Conservation (phyloP, 208 protist genomes). For the Leishmania martiniquensis region DNA sequence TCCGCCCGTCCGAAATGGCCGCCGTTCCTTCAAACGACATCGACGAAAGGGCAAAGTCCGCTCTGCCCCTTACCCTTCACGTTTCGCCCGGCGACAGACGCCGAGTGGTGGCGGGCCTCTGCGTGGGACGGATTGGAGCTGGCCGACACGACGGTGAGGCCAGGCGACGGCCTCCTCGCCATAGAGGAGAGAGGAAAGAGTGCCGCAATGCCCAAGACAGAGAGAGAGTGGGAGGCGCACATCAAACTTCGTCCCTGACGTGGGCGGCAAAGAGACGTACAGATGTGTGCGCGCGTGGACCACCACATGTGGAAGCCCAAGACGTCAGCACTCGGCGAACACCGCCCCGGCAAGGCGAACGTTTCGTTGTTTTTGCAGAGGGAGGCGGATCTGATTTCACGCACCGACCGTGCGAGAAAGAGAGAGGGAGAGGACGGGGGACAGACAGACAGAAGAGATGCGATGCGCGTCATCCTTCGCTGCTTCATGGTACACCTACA, state of each 20-base stretch:
- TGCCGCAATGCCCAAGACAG: too few relatives aligned
- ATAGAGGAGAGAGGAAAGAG: too few relatives aligned
- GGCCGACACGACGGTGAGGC: not conserved
- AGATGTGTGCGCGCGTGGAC: not conserved
- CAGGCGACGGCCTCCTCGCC: not conserved
- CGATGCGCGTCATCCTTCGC: not conserved
- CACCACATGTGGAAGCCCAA: not conserved
- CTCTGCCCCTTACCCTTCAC: not conserved
- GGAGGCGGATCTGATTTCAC: not conserved
- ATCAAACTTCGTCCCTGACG: not conserved
- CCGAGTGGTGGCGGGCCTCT: too few relatives aligned
- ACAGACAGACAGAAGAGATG: not conserved
- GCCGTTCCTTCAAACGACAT: not conserved
- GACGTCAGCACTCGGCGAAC: not conserved
- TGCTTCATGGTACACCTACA: not conserved
- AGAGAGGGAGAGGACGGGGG: too few relatives aligned
- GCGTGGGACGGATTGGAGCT: not conserved
- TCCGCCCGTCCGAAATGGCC: not conserved
- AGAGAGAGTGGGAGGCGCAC: not conserved
- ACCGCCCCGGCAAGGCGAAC: not conserved
- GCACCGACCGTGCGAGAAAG: not conserved
- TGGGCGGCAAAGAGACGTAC: not conserved
- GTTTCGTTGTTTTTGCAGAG: not conserved
- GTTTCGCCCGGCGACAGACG: too few relatives aligned
- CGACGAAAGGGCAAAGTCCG: not conserved